These are phyloP conservation scores for Penicillium psychrosexuale DNA, from an alignment of 2,329 filamentous ascomycete genomes.

Conservation along the genomic window DNA sequence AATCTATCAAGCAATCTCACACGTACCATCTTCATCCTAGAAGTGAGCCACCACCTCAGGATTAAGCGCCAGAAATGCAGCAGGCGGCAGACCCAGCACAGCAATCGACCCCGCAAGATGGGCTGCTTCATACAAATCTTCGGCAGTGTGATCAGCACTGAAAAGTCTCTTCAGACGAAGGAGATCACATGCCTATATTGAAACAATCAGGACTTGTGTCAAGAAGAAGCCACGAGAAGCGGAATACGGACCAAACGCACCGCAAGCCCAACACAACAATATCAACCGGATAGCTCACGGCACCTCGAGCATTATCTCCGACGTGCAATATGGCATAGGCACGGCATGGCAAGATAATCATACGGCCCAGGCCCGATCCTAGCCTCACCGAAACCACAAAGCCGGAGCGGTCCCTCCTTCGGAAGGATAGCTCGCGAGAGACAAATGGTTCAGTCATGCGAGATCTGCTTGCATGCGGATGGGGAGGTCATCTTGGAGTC, in stretches of 20 bases:
- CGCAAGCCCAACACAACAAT: conserved; percentile 35
- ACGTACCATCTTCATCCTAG: conserved; percentile 37
- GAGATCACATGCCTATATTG: conserved; percentile 45
- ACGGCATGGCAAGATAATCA: conserved; percentile 28
- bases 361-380: conserved; percentile 27
- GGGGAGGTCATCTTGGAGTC: conserved; percentile 26
- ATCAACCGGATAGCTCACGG: conserved; percentile 31
- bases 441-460: conserved; percentile 32
- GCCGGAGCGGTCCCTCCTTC: conserved; percentile 27
- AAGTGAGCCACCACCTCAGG: conserved; percentile 33
- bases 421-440: conserved; percentile 25
- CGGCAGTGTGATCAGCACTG: conserved; percentile 36
- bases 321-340: conserved; percentile 28
- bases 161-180: conserved; percentile 46
- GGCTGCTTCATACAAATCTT: conserved; percentile 37
- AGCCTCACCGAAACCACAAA: conserved; percentile 35
- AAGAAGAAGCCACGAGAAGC: not conserved
- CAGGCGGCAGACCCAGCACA: conserved; percentile 43
- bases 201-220: not conserved
- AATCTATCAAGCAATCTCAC: not conserved
- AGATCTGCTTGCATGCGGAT: conserved; percentile 39
- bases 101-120: conserved; percentile 48
- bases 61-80: conserved; percentile 29
- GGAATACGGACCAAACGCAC: conserved; percentile 17
- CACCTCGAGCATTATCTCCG: conserved; percentile 32